phyloP scores from a whole-genome alignment of 257 asterid species.

The Fraxinus pennsylvanica region DNA sequence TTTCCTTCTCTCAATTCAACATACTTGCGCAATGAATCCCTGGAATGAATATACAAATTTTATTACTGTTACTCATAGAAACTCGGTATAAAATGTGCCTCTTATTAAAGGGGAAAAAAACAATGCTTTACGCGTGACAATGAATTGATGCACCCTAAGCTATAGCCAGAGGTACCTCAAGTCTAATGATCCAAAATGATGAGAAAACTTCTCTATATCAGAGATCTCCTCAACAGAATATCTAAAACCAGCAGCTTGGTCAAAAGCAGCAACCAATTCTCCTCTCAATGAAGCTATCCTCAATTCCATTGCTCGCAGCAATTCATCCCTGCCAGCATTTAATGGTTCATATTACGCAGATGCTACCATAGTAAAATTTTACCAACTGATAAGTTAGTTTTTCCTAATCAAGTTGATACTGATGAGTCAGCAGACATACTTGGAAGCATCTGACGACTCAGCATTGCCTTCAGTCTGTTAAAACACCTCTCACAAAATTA shows the following conservation, averaged over 20 bases:
- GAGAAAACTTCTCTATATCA: slow-evolving; percentile 61
- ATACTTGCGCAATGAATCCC: slow-evolving; percentile 62
- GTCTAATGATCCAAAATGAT: slow-evolving; percentile 72
- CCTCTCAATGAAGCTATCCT: slow-evolving; percentile 68
- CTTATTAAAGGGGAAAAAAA: slow-evolving; percentile 1
- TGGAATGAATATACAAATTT: slow-evolving; percentile 35
- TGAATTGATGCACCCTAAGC: slow-evolving; percentile 3
- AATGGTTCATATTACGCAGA: slow-evolving; percentile 26
- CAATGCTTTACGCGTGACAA: slow-evolving; percentile 21
- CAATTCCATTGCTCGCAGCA: slow-evolving; percentile 81
- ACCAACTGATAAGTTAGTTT: neutral
- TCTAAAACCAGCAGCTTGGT: slow-evolving; percentile 55
- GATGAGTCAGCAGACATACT: slow-evolving; percentile 52
- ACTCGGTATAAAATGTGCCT: slow-evolving; percentile 10
- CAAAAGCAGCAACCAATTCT: slow-evolving; percentile 64
- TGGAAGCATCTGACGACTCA: slow-evolving; percentile 64
- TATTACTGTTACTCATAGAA: slow-evolving; percentile 4
- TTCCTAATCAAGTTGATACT: slow-evolving; percentile 19
- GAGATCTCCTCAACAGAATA: slow-evolving; percentile 58
- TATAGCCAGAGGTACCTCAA: slow-evolving; percentile 53
- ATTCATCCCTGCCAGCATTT: slow-evolving; percentile 65
- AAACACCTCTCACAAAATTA: slow-evolving; percentile 34
- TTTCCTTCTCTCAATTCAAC: slow-evolving; percentile 44
- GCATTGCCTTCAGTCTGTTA: slow-evolving; percentile 53
- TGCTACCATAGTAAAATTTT: neutral